These are phyloP conservation scores for Colletotrichum theobromicola DNA, from an alignment of 2,329 filamentous ascomycete species.

Conservation along the genomic window DNA sequence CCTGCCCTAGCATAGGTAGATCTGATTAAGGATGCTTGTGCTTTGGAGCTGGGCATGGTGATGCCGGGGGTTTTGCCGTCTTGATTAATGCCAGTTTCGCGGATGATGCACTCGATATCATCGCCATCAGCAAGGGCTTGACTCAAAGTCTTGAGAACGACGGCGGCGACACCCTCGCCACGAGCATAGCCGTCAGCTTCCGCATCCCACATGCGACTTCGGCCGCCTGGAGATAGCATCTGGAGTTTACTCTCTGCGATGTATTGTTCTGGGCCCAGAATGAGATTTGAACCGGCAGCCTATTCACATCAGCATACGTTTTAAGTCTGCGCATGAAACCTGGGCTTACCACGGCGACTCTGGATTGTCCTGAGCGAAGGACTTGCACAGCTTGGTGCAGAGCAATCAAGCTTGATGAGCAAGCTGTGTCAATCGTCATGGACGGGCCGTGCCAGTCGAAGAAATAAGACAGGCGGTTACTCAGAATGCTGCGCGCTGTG, in stretches of 20 bases:
- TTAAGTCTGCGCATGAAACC: neutral
- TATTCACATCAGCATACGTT: neutral
- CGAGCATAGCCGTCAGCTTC: conserved; percentile 56
- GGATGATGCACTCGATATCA: conserved; percentile 28
- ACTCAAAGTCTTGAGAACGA: conserved; percentile 52
- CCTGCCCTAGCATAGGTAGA: conserved; percentile 28
- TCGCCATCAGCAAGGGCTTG: conserved; percentile 42
- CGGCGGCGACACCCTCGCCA: conserved; percentile 53
- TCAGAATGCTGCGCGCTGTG: conserved; percentile 35
- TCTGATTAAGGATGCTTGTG: conserved; percentile 32
- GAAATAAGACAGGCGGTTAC: conserved; percentile 45
- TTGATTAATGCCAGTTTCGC: conserved; percentile 25
- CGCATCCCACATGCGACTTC: conserved; percentile 44
- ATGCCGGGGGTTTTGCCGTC: conserved; percentile 30
- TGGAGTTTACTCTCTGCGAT: conserved; percentile 20
- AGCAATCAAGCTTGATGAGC: conserved; percentile 45
- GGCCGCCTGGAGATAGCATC: conserved; percentile 22
- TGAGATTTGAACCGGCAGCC: conserved; percentile 29
- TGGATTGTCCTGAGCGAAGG: conserved; percentile 35
- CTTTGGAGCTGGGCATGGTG: conserved; percentile 37
- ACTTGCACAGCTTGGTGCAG: conserved; percentile 44
- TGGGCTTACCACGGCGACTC: conserved; percentile 27
- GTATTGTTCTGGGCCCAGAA: neutral
- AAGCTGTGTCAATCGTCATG: conserved; percentile 50
- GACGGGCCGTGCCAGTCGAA: conserved; percentile 43